Evolutionary conservation across 2,329 filamentous ascomycete genomes (phyloP), one percentile per base, ranked within the genome.

Genomic region (Alternaria postmessia): DNA sequence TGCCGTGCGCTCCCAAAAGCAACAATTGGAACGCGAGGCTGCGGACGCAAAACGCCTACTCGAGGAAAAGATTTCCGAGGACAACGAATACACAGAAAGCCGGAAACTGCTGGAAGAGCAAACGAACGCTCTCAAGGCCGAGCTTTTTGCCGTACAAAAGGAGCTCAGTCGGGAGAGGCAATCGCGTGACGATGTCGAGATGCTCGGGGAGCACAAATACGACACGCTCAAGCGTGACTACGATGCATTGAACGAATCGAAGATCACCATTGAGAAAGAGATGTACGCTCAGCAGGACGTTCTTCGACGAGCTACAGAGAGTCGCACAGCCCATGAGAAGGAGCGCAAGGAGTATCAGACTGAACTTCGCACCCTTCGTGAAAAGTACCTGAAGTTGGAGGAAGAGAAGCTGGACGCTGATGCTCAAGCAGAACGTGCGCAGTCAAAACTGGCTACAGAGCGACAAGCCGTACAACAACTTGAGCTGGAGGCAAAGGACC

Each of bases 221-320:
- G 85, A 91, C 44, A 88, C 90, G 51, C 83, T 99, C 61, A 90
- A 94, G 75, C 89, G 94, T 26, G 93, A 98, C 66, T 96, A 89
- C 69, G 90, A 96, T 51, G 87, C 88, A 34, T 84, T 98, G 34
- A 97, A 97, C 70, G 93, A 97, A 65, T 90, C 93, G 28, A 99
- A 99, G 79, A 97, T 97, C 71, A 96, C 89, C 47, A 97, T 99
- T 64, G 94, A 99, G 79, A 98, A 97, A 78, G 94, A 98, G 79
- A 89, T 99, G 77, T 98, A 98, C 75, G 90, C 92, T 5, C 94
- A 98, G 74, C 94, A 97, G 77, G 94, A 99, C 74, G 91, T 92
- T 11, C 86, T 97, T 46, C 89, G 95, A 38, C 88, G 94, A 55
- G 92, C 93, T 11, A 92, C 91, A 67, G 93, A 97, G 77, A 90